These are phyloP conservation scores for Aspergillus sclerotialis DNA, from an alignment of 2,329 filamentous ascomycete genomes.

Conservation along the genomic window DNA sequence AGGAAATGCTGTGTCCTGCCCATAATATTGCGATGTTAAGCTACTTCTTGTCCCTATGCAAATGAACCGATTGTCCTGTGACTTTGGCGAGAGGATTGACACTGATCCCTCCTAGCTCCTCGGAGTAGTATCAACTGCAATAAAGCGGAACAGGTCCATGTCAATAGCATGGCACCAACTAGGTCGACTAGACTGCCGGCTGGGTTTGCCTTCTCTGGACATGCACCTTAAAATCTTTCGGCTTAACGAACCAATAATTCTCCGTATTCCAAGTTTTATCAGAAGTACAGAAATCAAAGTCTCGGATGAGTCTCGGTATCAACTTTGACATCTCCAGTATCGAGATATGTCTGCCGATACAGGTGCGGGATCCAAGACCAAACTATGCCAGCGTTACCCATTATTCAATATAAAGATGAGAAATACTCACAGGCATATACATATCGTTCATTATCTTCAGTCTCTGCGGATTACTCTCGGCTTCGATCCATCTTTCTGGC, in stretches of 20 bases:
- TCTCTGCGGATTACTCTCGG: conserved; percentile 20
- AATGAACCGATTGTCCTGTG: no score
- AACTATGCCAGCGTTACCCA: conserved; percentile 17
- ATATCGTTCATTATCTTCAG: conserved; percentile 29
- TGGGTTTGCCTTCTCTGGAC: no score
- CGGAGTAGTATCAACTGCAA: no score
- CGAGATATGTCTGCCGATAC: conserved; percentile 31
- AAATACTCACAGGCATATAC: conserved; percentile 32
- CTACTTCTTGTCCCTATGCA: no score
- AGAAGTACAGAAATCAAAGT: conserved; percentile 19
- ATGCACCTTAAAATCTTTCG: conserved; percentile 18
- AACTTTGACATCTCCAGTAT: conserved; percentile 33
- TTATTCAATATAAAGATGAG: background rate
- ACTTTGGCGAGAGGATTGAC: no score
- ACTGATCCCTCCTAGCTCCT: no score
- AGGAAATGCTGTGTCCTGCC: no score
- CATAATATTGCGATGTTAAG: no score
- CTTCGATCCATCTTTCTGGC: conserved; percentile 42
- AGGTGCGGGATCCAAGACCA: conserved; percentile 27
- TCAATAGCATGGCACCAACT: no score
- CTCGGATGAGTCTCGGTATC: conserved; percentile 24
- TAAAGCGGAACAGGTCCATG: no score
- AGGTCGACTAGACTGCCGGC: no score
- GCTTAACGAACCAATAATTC: conserved; percentile 42
- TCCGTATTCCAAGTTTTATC: conserved; percentile 25